Evolutionary conservation across 73 alveolate species (phyloP).

Genomic region (Stentor roeselii): DNA sequence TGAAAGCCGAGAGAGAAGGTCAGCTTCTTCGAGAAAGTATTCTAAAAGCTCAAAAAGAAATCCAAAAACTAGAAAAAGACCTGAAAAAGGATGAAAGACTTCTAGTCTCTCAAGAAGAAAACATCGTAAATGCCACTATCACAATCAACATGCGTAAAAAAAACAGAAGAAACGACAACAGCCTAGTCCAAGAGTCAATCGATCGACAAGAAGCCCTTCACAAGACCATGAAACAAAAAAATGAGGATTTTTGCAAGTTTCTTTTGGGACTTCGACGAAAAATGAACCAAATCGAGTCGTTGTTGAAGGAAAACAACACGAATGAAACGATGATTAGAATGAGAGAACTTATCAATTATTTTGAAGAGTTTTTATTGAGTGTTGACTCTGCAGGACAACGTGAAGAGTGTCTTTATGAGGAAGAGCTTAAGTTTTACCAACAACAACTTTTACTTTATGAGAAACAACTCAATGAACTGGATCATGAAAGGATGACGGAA

Average conservation of each 20-base stretch:
- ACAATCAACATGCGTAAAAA: conserved; percentile 1
- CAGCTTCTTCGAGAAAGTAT: neutral
- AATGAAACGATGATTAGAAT: neutral
- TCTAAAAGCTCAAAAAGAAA: neutral
- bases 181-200: neutral
- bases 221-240: neutral
- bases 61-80: neutral
- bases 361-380: neutral
- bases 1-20: conserved; percentile 8
- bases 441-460: neutral
- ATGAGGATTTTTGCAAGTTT: neutral
- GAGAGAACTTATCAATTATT: conserved; percentile 5
- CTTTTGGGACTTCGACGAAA: neutral
- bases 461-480: neutral
- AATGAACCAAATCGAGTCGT: neutral
- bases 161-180: neutral
- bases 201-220: neutral
- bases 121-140: neutral
- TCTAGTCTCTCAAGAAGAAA: conserved; percentile 15
- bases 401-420: neutral
- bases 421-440: neutral
- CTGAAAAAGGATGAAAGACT: neutral
- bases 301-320: neutral
- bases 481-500: conserved; percentile 2
- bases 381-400: neutral